These are phyloP conservation scores for Allantophomopsis cytisporea DNA, from an alignment of 2,329 filamentous ascomycete species.

Conservation along the genomic window DNA sequence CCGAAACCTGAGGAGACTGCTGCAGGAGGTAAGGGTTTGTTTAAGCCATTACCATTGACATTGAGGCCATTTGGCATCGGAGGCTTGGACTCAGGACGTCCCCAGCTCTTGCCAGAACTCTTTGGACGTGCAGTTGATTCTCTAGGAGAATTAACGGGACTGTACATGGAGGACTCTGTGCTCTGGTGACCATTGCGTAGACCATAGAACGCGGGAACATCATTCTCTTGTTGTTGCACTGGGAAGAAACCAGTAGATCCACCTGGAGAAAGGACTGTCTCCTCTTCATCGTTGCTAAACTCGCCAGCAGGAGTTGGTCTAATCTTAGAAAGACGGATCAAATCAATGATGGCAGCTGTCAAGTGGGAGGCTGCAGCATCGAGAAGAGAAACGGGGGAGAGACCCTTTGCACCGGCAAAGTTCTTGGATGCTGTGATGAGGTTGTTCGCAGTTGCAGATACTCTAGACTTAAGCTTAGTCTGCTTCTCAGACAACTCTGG, in stretches of 20 bases:
- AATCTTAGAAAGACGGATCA: conserved; percentile 76
- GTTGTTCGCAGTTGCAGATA: conserved; percentile 91
- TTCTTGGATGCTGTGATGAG: conserved; percentile 92
- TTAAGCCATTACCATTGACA: conserved; percentile 4
- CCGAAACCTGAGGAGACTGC: conserved; percentile 24
- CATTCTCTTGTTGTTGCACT: conserved; percentile 25
- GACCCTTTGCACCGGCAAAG: conserved; percentile 66
- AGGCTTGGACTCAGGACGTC: background rate
- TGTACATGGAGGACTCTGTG: conserved; percentile 61
- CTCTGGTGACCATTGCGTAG: conserved; percentile 43
- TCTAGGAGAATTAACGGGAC: conserved; percentile 55
- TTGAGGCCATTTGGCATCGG: conserved; percentile 8
- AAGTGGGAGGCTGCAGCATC: conserved; percentile 90
- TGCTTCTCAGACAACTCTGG: conserved; percentile 39
- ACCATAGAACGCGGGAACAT: conserved; percentile 38
- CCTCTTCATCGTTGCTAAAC: conserved; percentile 62
- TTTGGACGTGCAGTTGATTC: conserved; percentile 29
- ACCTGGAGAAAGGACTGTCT: conserved; percentile 43
- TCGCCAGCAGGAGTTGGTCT: conserved; percentile 61
- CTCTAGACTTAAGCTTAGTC: conserved; percentile 61
- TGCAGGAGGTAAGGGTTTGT: conserved; percentile 11
- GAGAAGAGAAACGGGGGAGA: conserved; percentile 84
- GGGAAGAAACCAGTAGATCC: conserved; percentile 59
- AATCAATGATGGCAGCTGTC: conserved; percentile 71
- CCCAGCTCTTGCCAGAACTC: conserved; percentile 9